Evolutionary conservation across 148 eudicot genomes (phyloP), one percentile per base, ranked within the genome.

Genomic region (Chenopodium album): DNA sequence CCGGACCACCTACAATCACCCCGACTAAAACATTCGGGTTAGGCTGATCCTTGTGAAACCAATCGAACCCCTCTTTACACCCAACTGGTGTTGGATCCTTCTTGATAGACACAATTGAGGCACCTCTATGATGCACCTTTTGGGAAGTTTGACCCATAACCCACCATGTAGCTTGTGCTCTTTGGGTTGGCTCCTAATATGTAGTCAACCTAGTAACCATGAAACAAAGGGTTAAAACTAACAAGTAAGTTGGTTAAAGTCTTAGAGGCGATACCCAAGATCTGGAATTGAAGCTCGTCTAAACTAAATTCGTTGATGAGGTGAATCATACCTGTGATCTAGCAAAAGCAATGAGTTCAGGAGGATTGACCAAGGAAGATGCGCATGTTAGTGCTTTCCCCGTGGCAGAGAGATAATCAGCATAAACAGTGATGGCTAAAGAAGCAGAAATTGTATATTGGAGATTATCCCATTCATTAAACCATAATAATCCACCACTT

Each of bases 1-100:
- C 90, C 8, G 93, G 93, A 9, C 93, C 93, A 2, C 93, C 93
- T 5, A 91, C 93, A 17, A 91, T 71, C 12, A 89, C 87, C 22
- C 93, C 92, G 0, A 48, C 80, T 22, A 91, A 73, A 11, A 88
- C 84, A 82, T 91, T 91, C 16, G 93, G 93, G 85, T 91, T 85
- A 0, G 83, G 84, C 28, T 76, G 73, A 0, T 60, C 4, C 29
- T 31, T 87, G 63, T 86, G 7, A 47, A 71, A 89, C 89, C 89
- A 91, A 0, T 20, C 29, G 22, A 84, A 89, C 34, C 93, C 93
- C 0, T 85, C 84, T 32, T 80, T 32, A 78, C 93, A 91, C 6
- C 82, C 84, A 22, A 91, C 87, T 0, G 76, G 83, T 9, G 67
- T 17, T 9, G 80, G 74, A 47, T 84, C 63, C 23, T 64, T 62